Evolutionary conservation across 495 filamentous ascomycete genomes (phyloP), one percentile per base, ranked within the genome.

Genomic region (Penicillium pulvis): DNA sequence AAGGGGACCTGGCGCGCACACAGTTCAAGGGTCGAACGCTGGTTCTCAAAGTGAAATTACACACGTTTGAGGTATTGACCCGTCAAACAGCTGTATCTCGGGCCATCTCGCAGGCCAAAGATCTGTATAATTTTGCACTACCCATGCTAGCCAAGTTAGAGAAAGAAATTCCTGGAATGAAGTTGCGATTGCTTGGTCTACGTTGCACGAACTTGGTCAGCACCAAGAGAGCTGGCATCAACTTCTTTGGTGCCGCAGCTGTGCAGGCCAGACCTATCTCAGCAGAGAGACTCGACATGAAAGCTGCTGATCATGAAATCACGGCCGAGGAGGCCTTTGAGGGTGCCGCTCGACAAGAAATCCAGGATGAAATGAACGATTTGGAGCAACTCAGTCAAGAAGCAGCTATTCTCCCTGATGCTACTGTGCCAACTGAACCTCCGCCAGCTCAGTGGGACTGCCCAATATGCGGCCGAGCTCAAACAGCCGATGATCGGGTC

Each of bases 61-160:
- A 96, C 64, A 95, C 90, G 0, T 99, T 92, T 64, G 91, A 97
- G 70, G 93, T 98, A 10, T 77, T 90, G 17, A 94, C 92, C 0
- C 77, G 94, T 36, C 94, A 98, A 68, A 81, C 83, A 12, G 81
- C 88, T 39, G 84, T 88, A 10, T 85, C 90, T 2, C 87, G 87
- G 62, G 86, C 91, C 0, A 81, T 97, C 6, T 81, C 70, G 30
- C 72, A 79, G 1, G 87, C 90, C 0, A 89, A 95, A 43, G 94
- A 98, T 60, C 73, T 98, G 14, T 99, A 93, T 69, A 83, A 81
- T 19, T 91, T 86, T 67, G 73, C 90, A 0, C 59, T 96, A 7
- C 95, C 93, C 0, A 95, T 99, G 82, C 72, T 98, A 14, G 73
- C 78, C 2, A 96, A 92, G 61, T 76, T 98, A 8, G 91, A 96